phyloP scores from a whole-genome alignment of 176 grass and related monocot species.

The Oryza nivara region DNA sequence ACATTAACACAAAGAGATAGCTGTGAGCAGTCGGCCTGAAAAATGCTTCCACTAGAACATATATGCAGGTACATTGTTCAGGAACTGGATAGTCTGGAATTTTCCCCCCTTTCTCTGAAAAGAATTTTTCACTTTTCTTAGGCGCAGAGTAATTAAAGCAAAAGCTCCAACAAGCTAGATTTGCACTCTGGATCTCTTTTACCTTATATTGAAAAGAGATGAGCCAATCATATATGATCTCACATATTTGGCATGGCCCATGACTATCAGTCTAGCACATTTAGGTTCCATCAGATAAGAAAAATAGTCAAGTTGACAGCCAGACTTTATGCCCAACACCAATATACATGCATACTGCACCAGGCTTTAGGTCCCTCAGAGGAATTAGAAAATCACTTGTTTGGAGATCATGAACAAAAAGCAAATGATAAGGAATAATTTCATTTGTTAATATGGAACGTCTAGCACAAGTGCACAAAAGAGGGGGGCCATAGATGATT shows the following conservation, averaged over 20 bases:
- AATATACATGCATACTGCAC: slow-evolving; percentile 26
- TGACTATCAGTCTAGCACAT: slow-evolving; percentile 19
- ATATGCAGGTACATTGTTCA: neutral
- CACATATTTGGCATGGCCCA: slow-evolving; percentile 44
- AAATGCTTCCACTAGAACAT: slow-evolving; percentile 8
- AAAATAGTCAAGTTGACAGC: slow-evolving; percentile 41
- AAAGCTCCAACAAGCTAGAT: slow-evolving; percentile 45
- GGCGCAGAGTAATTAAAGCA: slow-evolving; percentile 33
- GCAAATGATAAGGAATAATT: slow-evolving; percentile 48
- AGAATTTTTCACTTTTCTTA: slow-evolving; percentile 25
- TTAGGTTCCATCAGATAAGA: slow-evolving; percentile 38
- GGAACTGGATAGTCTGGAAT: slow-evolving; percentile 28
- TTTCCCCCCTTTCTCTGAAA: neutral
- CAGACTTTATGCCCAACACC: slow-evolving; percentile 51
- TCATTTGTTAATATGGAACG: slow-evolving; percentile 35
- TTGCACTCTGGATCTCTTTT: slow-evolving; percentile 48
- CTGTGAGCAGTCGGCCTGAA: slow-evolving; percentile 7
- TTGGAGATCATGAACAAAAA: slow-evolving; percentile 48
- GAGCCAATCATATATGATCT: slow-evolving; percentile 42
- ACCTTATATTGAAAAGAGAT: slow-evolving; percentile 45
- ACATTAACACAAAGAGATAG: neutral
- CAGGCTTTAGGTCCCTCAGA: slow-evolving; percentile 20
- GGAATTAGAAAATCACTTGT: slow-evolving; percentile 30
- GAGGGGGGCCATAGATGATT: slow-evolving; percentile 22
- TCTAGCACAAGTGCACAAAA: slow-evolving; percentile 35